These are phyloP conservation scores for Raddia guianensis DNA, from an alignment of 176 grass and related monocot species.

Conservation along the genomic window DNA sequence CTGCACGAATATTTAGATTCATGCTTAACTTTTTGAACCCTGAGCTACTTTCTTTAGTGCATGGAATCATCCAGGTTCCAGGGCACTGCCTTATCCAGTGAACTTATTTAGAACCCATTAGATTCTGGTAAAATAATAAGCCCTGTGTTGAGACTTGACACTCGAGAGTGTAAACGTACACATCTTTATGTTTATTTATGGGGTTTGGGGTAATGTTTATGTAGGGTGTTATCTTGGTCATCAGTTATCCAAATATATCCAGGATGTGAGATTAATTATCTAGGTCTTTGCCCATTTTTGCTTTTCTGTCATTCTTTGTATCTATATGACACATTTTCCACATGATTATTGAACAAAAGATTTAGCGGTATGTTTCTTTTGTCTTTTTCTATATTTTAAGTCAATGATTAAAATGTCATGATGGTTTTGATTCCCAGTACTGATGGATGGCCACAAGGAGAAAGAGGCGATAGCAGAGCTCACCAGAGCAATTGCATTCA, in stretches of 20 bases:
- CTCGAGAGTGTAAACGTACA: conserved; percentile 1
- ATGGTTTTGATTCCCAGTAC: conserved; percentile 54
- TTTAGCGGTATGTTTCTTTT: conserved; percentile 4
- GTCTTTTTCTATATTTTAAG: background rate
- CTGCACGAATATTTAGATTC: background rate
- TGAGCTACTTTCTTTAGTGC: background rate
- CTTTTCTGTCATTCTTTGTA: background rate
- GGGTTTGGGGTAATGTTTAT: background rate
- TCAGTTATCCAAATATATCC: background rate
- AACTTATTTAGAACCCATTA: background rate
- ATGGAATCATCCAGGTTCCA: background rate
- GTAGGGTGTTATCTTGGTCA: background rate
- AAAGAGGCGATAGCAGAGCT: conserved; percentile 85
- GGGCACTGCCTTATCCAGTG: background rate
- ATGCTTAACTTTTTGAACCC: background rate
- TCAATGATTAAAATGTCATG: background rate
- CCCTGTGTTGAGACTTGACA: conserved; percentile 2
- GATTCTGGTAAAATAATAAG: background rate
- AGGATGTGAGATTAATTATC: background rate
- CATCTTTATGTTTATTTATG: background rate
- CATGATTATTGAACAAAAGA: background rate
- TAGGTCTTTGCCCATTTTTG: background rate
- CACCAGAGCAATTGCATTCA: conserved; percentile 73
- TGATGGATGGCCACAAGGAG: conserved; percentile 95
- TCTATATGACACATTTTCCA: background rate